Evolutionary conservation across 106 monocot species (phyloP), one percentile per base, ranked within the genome.

Genomic region (Dendrobium chrysotoxum): DNA sequence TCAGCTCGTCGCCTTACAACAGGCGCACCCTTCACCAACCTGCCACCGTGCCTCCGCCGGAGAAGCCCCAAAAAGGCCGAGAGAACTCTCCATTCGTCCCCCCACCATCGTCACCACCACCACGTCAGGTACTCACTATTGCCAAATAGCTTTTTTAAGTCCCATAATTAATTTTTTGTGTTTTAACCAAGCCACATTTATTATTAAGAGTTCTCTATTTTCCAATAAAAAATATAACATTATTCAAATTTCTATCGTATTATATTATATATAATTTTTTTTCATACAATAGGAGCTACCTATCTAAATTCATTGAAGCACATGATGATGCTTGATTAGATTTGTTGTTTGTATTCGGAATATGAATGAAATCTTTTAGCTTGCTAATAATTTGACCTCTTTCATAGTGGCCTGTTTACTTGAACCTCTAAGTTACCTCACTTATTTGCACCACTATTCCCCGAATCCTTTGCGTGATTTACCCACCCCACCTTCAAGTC

Each of bases 31-130:
- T 23, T 4, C 78, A 12, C 55, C 78, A 30, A 39, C 44, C 53
- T 5, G 3, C 81, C 31, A 55, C 21, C 64, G 46, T 20, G 38
- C 40, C 68, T 40, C 5, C 70, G 20, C 65, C 13, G 84, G 72
- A 4, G 92, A 95, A 58, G 57, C 79, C 4, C 80, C 87, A 47
- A 95, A 92, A 81, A 70, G 92, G 50, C 86, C 91, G 2, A 79
- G 93, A 57, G 89, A 89, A 25, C 54, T 86, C 80, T 78, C 80
- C 86, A 77, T 82, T 66, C 65, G 79, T n/a, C 42, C 82, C 58
- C 53, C 85, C 47, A 79, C 85, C 72, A 74, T 90, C 73, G 75
- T 87, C 28, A 28, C 86, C 8, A 50, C 84, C 65, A 80, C 87
- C 65, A 58, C 82, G 58, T 94, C 90, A 30, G 90, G 90, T 90